phyloP scores from a whole-genome alignment of 2,329 filamentous ascomycete species.

The Penicillium concentricum region DNA sequence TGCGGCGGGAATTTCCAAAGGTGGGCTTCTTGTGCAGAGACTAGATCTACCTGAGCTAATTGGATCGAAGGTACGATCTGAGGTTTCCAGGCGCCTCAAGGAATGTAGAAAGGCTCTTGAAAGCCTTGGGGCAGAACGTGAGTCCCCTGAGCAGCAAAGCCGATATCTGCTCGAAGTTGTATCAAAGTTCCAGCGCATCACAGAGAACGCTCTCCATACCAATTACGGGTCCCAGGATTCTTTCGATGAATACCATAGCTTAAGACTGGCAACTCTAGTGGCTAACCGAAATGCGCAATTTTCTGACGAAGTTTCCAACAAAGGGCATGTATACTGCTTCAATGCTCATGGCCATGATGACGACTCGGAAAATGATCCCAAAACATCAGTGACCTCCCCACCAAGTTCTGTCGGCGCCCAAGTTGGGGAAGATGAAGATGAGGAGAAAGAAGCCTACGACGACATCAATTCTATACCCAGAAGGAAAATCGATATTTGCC shows the following conservation, averaged over 20 bases:
- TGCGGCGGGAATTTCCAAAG: constrained; percentile 46
- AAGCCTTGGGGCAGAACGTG: constrained; percentile 35
- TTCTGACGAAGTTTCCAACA: neutral
- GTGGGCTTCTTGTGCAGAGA: too few relatives aligned
- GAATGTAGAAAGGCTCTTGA: constrained; percentile 28
- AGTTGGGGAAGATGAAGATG: neutral
- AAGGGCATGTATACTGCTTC: constrained; percentile 17
- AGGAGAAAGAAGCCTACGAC: neutral
- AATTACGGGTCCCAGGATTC: constrained; percentile 37
- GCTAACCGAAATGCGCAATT: neutral
- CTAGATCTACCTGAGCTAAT: neutral
- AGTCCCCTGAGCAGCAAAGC: constrained; percentile 32
- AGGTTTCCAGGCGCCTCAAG: constrained; percentile 37
- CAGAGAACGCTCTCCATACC: constrained; percentile 33
- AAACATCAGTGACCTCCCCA: neutral
- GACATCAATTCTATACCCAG: neutral
- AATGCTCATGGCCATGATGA: neutral
- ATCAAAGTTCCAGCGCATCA: constrained; percentile 39
- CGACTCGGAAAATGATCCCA: neutral
- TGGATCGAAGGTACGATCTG: constrained; percentile 24
- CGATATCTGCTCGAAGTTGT: constrained; percentile 41
- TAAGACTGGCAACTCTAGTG: constrained; percentile 16
- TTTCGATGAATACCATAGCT: constrained; percentile 31
- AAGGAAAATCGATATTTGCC: neutral
- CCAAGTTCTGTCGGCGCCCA: neutral